These are phyloP conservation scores for Teratosphaeria destructans DNA, from an alignment of 2,329 filamentous ascomycete genomes.

Conservation along the genomic window DNA sequence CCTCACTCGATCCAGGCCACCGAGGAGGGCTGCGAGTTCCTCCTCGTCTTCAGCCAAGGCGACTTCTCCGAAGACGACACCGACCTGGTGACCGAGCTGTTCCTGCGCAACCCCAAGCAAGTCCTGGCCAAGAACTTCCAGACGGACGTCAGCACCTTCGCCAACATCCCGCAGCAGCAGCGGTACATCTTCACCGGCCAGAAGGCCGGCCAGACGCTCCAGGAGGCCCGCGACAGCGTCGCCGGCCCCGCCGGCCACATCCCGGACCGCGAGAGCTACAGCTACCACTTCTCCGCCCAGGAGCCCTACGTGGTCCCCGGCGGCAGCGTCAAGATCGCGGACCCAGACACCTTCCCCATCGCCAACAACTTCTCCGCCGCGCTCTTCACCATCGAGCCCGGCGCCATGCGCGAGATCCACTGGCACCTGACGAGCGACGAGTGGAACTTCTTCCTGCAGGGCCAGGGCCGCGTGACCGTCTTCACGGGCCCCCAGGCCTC, in stretches of 20 bases:
- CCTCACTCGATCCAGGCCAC: constrained; percentile 18
- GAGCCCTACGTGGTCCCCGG: constrained; percentile 42
- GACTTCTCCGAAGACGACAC: constrained; percentile 50
- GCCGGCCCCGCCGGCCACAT: constrained; percentile 10
- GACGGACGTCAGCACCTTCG: constrained; percentile 15
- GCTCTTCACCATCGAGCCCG: constrained; percentile 48
- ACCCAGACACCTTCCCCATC: constrained; percentile 47
- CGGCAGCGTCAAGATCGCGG: constrained; percentile 50
- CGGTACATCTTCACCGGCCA: constrained; percentile 34
- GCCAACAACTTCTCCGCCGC: constrained; percentile 46
- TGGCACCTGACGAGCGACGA: constrained; percentile 53
- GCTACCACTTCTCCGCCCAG: constrained; percentile 38
- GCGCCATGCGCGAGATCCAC: constrained; percentile 54
- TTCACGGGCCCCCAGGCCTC: constrained; percentile 42
- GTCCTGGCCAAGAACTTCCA: constrained; percentile 36
- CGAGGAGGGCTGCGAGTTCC: constrained; percentile 46
- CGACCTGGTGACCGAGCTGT: constrained; percentile 41
- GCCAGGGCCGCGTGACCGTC: constrained; percentile 46
- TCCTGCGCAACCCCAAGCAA: constrained; percentile 21
- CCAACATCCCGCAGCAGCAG: constrained; percentile 28
- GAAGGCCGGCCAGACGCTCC: constrained; percentile 21
- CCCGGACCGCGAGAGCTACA: constrained; percentile 21
- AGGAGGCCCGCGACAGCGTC: constrained; percentile 34
- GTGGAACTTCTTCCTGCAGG: constrained; percentile 51
- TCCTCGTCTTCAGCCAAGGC: constrained; percentile 51